These are phyloP conservation scores for Uronychia binucleata DNA, from an alignment of 73 alveolate species.

Conservation along the genomic window DNA sequence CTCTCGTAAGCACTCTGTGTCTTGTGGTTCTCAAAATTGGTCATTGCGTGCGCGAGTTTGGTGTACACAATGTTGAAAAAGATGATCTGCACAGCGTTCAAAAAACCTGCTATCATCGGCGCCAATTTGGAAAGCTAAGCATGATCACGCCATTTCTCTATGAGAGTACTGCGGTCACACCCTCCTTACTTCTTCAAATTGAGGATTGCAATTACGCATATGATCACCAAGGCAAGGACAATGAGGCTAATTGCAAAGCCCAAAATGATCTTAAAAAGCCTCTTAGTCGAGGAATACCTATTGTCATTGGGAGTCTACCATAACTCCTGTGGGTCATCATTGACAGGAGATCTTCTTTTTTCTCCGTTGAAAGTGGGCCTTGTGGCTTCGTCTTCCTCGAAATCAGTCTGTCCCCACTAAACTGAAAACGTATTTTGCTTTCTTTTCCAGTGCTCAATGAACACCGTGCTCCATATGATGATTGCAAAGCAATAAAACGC, in stretches of 20 bases:
- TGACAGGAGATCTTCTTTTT: slow-evolving; percentile 51
- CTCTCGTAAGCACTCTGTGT: slow-evolving; percentile 63
- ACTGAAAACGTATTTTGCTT: slow-evolving; percentile 48
- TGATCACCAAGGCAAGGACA: slow-evolving; percentile 52
- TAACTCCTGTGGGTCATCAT: slow-evolving; percentile 42
- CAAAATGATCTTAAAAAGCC: slow-evolving; percentile 27
- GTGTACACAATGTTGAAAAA: slow-evolving; percentile 54
- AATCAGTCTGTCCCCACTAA: slow-evolving; percentile 70
- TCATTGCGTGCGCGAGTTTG: slow-evolving; percentile 31
- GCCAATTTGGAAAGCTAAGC: slow-evolving; percentile 20
- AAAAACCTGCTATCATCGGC: slow-evolving; percentile 19
- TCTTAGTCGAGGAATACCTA: slow-evolving; percentile 17
- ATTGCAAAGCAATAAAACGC: slow-evolving; percentile 7
- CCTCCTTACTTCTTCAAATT: slow-evolving; percentile 20
- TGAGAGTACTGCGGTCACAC: not conserved
- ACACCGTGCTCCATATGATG: slow-evolving; percentile 60
- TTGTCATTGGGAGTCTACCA: too few species aligned
- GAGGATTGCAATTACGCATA: slow-evolving; percentile 38
- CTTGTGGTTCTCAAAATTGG: slow-evolving; percentile 64
- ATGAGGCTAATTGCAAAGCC: slow-evolving; percentile 38
- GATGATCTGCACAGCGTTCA: slow-evolving; percentile 59
- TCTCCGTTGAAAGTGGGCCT: slow-evolving; percentile 58
- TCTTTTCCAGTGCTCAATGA: slow-evolving; percentile 72
- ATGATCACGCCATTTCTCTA: not conserved
- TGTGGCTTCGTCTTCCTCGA: slow-evolving; percentile 63